Evolutionary conservation across 2,329 filamentous ascomycete species (phyloP).

Genomic region (Pseudocercospora crystallina): DNA sequence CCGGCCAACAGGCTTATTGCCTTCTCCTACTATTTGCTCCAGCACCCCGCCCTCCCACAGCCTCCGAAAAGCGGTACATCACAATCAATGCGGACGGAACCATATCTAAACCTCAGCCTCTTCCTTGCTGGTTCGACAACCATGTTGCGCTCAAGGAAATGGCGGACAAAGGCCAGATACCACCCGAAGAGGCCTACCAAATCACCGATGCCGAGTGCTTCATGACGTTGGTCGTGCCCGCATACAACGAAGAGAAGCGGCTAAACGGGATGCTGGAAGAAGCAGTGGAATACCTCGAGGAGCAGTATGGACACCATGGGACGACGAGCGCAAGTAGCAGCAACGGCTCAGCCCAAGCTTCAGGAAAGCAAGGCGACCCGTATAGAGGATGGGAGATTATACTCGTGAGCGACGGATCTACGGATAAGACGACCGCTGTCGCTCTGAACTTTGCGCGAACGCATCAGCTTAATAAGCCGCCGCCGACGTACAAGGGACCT

Average conservation of each 20-base stretch:
- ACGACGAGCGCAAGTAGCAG: conserved; percentile 32
- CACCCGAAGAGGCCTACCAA: conserved; percentile 49
- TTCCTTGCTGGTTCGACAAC: conserved; percentile 87
- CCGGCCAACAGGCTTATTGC: conserved; percentile 27
- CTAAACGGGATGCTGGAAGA: conserved; percentile 84
- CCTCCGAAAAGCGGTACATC: conserved; percentile 81
- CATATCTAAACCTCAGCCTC: conserved; percentile 52
- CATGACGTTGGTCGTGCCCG: conserved; percentile 88
- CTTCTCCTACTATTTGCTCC: conserved; percentile 75
- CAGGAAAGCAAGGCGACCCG: conserved; percentile 30
- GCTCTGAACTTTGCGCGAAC: conserved; percentile 77
- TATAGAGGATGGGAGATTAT: conserved; percentile 82
- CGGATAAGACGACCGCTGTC: conserved; percentile 75
- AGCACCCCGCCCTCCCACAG: conserved; percentile 69
- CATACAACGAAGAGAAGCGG: conserved; percentile 89
- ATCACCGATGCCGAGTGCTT: conserved; percentile 78
- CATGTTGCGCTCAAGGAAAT: conserved; percentile 61
- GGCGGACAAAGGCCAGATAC: conserved; percentile 34
- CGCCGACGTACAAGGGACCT: conserved; percentile 45
- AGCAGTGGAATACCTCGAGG: conserved; percentile 81
- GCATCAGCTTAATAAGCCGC: conserved; percentile 54
- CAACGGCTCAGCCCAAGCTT: conserved; percentile 31
- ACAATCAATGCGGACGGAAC: conserved; percentile 69
- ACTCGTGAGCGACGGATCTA: conserved; percentile 85
- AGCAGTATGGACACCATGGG: conserved; percentile 56